Evolutionary conservation across 2,329 filamentous ascomycete species (phyloP), one percentile per base, ranked within the genome.

Genomic region (Cladophialophora psammophila): DNA sequence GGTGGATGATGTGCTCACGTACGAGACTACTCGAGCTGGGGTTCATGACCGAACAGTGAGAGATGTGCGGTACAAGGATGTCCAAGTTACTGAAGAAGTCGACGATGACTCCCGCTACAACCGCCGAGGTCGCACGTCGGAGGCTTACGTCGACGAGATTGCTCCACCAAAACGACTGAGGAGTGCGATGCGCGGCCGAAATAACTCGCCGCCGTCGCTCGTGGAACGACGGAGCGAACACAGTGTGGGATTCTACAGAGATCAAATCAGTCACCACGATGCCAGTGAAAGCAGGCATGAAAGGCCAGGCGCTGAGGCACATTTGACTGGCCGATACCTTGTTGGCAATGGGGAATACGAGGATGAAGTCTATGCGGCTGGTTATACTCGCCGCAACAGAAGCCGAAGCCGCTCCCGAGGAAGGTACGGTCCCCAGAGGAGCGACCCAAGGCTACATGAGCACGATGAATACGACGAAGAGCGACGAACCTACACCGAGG

Each of bases 391-490:
- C 20, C 55, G 61, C 10, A 40, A 63, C 20, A 20, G 70, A 68
- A 20, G 65, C 76, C 15, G 76, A 77, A 64, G 59, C 77, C 35
- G 72, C 77, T 13, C 70, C 52, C 6, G 75, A 77, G 63, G 75
- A 74, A 70, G 75, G 78, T 73, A 69, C 34, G 60, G 48, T 13
- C 60, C 61, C 38, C 67, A 56, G 40, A 59, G 60, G 53, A 76
- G 80, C 38, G 63, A 68, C 59, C 72, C 73, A 65, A 72, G 76
- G 59, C 64, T 74, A 12, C 66, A 63, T 45, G 53, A 68, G 45
- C 52, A 68, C 20, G 54, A 72, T 20, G 69, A 74, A 40, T 36
- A 66, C 38, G 73, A 75, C 64, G 55, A 72, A 72, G 71, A 80
- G 10, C 61, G 64, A 63, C 62, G 62, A 6, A 65, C 63, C 13